These are phyloP conservation scores for Hippophae tibetana DNA, from an alignment of 306 rosid genomes.

Conservation along the genomic window DNA sequence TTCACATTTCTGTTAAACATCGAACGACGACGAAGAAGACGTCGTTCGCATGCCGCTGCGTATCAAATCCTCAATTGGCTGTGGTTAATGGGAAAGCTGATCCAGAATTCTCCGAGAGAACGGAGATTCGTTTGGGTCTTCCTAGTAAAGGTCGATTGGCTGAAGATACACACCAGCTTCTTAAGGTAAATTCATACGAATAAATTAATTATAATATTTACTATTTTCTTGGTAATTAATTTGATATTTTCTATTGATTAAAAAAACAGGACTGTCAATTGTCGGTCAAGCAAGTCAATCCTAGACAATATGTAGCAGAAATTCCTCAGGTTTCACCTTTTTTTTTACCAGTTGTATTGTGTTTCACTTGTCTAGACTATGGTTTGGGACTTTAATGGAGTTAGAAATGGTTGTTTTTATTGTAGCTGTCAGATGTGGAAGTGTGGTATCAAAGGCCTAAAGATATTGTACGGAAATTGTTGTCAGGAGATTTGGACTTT, in stretches of 20 bases:
- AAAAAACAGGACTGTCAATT: conserved; percentile 59
- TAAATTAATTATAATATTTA: not conserved
- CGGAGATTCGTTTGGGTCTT: conserved; percentile 65
- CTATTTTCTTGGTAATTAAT: not conserved
- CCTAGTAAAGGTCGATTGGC: conserved; percentile 96
- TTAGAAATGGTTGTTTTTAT: not conserved
- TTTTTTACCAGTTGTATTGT: not conserved
- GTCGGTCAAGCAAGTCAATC: conserved; percentile 82
- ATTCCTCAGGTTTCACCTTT: conserved; percentile 54
- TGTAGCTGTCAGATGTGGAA: conserved; percentile 60
- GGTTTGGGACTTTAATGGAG: not conserved
- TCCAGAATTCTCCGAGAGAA: conserved; percentile 19
- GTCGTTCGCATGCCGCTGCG: conserved; percentile 10
- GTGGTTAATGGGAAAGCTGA: conserved; percentile 35
- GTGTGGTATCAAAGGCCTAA: conserved; percentile 94
- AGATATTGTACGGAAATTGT: conserved; percentile 70
- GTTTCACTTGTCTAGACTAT: not conserved
- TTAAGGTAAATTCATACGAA: conserved; percentile 32
- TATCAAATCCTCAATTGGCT: conserved; percentile 31
- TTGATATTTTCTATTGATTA: not conserved
- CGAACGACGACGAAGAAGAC: not conserved
- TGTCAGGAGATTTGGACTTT: conserved; percentile 86
- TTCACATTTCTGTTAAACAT: conserved; percentile 3
- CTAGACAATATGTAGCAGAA: conserved; percentile 77
- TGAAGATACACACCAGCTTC: conserved; percentile 70